These are phyloP conservation scores for Phanerodontia chrysosporium DNA, from an alignment of 768 basidiomycete genomes.

Conservation along the genomic window DNA sequence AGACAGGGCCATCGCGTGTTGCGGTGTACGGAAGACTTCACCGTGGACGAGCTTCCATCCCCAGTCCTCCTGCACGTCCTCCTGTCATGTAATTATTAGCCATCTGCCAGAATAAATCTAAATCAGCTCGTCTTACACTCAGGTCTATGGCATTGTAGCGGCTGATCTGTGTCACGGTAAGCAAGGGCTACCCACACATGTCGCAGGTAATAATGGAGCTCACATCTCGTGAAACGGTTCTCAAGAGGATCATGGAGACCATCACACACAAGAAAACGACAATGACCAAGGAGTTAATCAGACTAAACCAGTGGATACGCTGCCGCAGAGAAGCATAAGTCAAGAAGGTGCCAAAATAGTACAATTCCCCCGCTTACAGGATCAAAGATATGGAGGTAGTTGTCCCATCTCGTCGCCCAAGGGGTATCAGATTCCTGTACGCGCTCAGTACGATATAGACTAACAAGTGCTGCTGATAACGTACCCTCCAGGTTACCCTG, in stretches of 20 bases:
- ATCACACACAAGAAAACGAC: constrained; percentile 88
- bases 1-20: constrained; percentile 71
- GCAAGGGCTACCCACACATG: not conserved
- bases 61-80: constrained; percentile 96
- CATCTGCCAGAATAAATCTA: not conserved
- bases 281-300: constrained; percentile 90
- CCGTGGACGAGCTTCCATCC: constrained; percentile 98
- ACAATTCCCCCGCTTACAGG: constrained; percentile 35
- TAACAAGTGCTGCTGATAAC: constrained; percentile 20
- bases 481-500: constrained; percentile 79
- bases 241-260: constrained; percentile 87
- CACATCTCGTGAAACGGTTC: constrained; percentile 87
- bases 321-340: not conserved
- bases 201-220: constrained; percentile 21
- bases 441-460: not conserved
- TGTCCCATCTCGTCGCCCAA: constrained; percentile 96
- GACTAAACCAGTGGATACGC: constrained; percentile 93
- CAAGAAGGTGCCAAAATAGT: not conserved
- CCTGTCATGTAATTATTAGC: constrained; percentile 40
- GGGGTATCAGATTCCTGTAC: constrained; percentile 76
- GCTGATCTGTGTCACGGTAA: constrained; percentile 51
- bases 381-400: constrained; percentile 91
- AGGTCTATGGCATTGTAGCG: constrained; percentile 95
- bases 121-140: constrained; percentile 48
- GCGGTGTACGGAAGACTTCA: constrained; percentile 88